Evolutionary conservation across 176 grass and related monocot species (phyloP).

Genomic region (Juncus inflexus): DNA sequence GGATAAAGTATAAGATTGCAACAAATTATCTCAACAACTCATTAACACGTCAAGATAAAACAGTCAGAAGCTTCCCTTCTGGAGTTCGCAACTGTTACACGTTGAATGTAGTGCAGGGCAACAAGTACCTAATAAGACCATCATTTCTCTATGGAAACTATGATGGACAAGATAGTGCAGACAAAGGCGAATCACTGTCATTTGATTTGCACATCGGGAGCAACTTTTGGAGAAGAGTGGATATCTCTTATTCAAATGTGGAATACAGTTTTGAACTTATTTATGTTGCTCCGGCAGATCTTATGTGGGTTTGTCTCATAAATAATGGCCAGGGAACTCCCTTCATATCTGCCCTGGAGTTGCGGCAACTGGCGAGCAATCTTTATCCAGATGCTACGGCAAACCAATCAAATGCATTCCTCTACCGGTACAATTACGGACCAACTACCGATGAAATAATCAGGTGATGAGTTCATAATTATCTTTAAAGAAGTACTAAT

Average conservation of each 20-base stretch:
- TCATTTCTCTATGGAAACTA: conserved; percentile 23
- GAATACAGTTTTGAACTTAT: neutral
- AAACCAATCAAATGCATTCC: conserved; percentile 3
- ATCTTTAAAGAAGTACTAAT: too few relatives aligned
- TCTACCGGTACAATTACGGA: neutral
- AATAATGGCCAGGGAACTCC: conserved; percentile 25
- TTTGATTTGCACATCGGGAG: conserved; percentile 23
- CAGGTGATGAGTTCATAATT: conserved; percentile 25
- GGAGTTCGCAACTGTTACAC: conserved; percentile 29
- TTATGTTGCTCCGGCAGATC: neutral
- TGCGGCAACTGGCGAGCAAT: neutral
- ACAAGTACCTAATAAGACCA: conserved; percentile 16
- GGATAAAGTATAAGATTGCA: conserved; percentile 9
- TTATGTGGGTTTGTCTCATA: conserved; percentile 22
- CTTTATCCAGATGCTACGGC: conserved; percentile 8
- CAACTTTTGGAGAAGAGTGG: conserved; percentile 3
- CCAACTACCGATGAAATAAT: neutral
- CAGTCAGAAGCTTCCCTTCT: conserved; percentile 24
- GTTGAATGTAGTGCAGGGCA: neutral
- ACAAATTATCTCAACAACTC: neutral
- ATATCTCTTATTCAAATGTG: neutral
- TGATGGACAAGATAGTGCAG: conserved; percentile 1
- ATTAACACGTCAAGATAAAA: neutral
- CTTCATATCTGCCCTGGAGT: conserved; percentile 11
- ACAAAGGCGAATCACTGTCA: neutral